These are phyloP conservation scores for Cystobasidium tubakii DNA, from an alignment of 768 basidiomycete species.

Conservation along the genomic window DNA sequence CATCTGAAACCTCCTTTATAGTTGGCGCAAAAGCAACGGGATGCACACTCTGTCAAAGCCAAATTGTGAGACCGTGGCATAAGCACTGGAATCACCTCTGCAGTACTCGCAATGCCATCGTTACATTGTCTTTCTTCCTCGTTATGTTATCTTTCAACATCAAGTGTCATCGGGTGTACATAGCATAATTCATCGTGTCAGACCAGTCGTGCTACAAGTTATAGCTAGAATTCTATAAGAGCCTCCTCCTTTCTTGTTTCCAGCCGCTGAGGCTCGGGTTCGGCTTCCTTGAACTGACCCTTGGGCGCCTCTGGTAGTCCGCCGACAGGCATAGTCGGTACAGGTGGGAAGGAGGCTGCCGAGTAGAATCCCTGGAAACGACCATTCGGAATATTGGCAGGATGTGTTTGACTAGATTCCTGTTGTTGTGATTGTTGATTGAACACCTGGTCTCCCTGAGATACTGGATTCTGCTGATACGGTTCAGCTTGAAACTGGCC, in stretches of 20 bases:
- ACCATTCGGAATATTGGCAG: neutral
- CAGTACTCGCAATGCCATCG: too few relatives aligned
- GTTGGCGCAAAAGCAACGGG: conserved; percentile 38
- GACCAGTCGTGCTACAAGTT: too few relatives aligned
- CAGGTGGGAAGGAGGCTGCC: conserved; percentile 15
- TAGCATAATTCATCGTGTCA: too few relatives aligned
- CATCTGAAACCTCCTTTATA: neutral
- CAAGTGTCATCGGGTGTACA: neutral
- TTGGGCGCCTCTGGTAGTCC: conserved; percentile 22
- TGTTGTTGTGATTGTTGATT: neutral
- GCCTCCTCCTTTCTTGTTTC: conserved; percentile 16
- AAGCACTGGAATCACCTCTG: too few relatives aligned
- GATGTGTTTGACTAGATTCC: neutral
- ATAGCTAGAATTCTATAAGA: conserved; percentile 28
- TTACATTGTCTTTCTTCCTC: neutral
- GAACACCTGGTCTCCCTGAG: neutral
- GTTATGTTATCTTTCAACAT: neutral
- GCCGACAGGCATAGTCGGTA: conserved; percentile 23
- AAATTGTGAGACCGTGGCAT: conserved; percentile 24
- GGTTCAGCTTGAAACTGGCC: neutral
- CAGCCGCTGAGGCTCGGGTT: neutral
- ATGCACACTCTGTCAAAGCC: conserved; percentile 36
- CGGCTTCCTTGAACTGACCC: neutral
- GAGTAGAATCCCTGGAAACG: conserved; percentile 27
- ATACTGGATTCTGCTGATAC: neutral